Base-by-base conservation (phyloP, 495 filamentous ascomycete genomes). In the Staphylotrichum tortipilum region DNA sequence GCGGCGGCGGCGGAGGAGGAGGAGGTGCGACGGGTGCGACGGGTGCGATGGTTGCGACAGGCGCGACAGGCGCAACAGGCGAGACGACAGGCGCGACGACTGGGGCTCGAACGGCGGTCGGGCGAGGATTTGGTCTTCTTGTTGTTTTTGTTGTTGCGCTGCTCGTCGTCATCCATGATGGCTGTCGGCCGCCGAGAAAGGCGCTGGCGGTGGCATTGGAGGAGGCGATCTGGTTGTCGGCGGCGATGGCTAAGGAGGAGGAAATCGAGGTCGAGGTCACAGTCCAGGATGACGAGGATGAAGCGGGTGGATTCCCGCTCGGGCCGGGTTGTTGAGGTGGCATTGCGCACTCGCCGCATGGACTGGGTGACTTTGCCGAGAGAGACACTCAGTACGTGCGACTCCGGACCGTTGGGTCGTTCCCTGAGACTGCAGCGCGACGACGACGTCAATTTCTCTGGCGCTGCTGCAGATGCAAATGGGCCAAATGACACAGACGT, bases 181-280 rank as follows among this genome's bases (percentile, higher is more conserved):
- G 83, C 60, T 79, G 79, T 50, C 70, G 70, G 37, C 79, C 75
- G 34, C 83, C 81, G 45, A 87, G 69, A 66, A 88, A 85, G 30
- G 76, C 62, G 53, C 73, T 80, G 44, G 80, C 69, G 12, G 86
- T 89, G 39, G 80, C 79, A 65, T 90, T 92, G 14, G 82, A 82
- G 3, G 72, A 70, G 29, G 76, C 77, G 47, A 86, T 69, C 51
- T 80, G 76, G 11, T 53, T 58, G 34, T 53, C 52, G 47, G 19
- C 42, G 15, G 43, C 17, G n/a, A n/a, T n/a, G n/a, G n/a, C n/a
- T n/a, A n/a, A n/a, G n/a, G n/a, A n/a, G n/a, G n/a, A n/a, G n/a
- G n/a, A n/a, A n/a, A n/a, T n/a, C n/a, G n/a, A n/a, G n/a, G n/a
- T n/a, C n/a, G n/a, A n/a, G n/a, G n/a, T n/a, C n/a, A n/a, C n/a